These are phyloP conservation scores for Aspergillus uvarum DNA, from an alignment of 2,329 filamentous ascomycete species.

Conservation along the genomic window DNA sequence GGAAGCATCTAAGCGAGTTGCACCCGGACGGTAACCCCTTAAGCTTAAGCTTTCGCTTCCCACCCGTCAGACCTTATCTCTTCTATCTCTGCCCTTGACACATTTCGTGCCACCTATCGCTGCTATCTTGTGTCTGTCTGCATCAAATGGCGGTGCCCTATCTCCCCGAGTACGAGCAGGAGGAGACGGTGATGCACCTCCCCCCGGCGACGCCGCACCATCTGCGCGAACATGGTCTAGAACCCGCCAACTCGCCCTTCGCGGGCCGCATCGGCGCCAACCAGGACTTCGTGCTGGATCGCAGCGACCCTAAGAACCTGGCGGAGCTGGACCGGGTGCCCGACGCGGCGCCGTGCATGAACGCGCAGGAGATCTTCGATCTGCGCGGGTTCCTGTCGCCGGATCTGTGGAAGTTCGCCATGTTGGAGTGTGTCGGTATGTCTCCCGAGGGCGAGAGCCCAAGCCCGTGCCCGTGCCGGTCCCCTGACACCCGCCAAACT, in stretches of 20 bases:
- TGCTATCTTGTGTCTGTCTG: background rate
- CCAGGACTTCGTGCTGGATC: slow-evolving; percentile 35
- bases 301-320: slow-evolving; percentile 30
- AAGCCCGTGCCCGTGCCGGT: too few species aligned
- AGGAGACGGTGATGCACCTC: background rate
- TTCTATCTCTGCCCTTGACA: background rate
- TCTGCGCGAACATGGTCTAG: background rate
- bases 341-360: slow-evolving; percentile 46
- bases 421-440: slow-evolving; percentile 46
- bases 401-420: slow-evolving; percentile 43
- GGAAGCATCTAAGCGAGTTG: too few species aligned
- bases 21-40: too few species aligned
- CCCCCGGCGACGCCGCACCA: background rate
- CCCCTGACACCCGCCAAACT: too few species aligned
- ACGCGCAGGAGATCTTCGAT: slow-evolving; percentile 36
- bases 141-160: slow-evolving; percentile 6
- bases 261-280: slow-evolving; percentile 40
- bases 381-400: slow-evolving; percentile 34
- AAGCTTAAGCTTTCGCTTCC: too few species aligned
- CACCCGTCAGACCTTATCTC: too few species aligned
- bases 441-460: too few species aligned
- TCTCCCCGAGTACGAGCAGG: slow-evolving; percentile 17
- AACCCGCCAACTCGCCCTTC: slow-evolving; percentile 27
- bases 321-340: slow-evolving; percentile 35
- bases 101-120: background rate